These are phyloP conservation scores for Ophiostoma angusticollis DNA, from an alignment of 2,329 filamentous ascomycete species.

Conservation along the genomic window DNA sequence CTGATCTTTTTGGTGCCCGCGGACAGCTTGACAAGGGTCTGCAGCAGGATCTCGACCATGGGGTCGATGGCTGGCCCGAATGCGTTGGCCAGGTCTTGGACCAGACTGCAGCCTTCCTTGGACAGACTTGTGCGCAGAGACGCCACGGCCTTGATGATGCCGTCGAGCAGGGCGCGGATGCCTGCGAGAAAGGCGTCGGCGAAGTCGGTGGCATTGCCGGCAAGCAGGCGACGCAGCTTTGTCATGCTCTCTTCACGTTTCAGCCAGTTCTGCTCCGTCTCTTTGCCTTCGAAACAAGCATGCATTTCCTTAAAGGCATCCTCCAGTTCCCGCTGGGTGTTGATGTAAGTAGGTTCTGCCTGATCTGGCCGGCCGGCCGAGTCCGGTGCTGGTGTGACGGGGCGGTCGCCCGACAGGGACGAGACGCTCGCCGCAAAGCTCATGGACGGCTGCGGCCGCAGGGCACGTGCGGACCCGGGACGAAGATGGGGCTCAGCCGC, in stretches of 20 bases:
- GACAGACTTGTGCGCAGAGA: slow-evolving; percentile 83
- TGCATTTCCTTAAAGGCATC: slow-evolving; percentile 76
- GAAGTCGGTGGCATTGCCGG: slow-evolving; percentile 74
- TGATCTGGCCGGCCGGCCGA: slow-evolving; percentile 42
- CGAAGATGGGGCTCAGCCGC: slow-evolving; percentile 24
- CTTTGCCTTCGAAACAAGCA: slow-evolving; percentile 69
- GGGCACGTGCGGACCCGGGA: slow-evolving; percentile 17
- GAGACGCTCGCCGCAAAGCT: slow-evolving; percentile 40
- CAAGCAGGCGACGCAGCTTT: slow-evolving; percentile 64
- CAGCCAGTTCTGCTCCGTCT: slow-evolving; percentile 85
- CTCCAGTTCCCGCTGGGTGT: slow-evolving; percentile 77
- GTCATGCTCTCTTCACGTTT: slow-evolving; percentile 69
- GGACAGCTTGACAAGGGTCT: slow-evolving; percentile 79
- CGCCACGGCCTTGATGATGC: slow-evolving; percentile 72
- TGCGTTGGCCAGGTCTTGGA: slow-evolving; percentile 71
- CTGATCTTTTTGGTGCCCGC: slow-evolving; percentile 86
- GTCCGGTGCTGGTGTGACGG: slow-evolving; percentile 51
- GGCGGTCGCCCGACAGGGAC: slow-evolving; percentile 35
- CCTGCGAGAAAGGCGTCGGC: slow-evolving; percentile 55
- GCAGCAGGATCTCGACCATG: slow-evolving; percentile 81
- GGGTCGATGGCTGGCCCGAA: slow-evolving; percentile 71
- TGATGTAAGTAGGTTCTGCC: slow-evolving; percentile 72
- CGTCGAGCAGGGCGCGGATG: slow-evolving; percentile 66
- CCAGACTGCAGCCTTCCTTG: slow-evolving; percentile 68
- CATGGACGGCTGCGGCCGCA: slow-evolving; percentile 15